Base-by-base conservation (phyloP, 2,329 filamentous ascomycete genomes). In the Delphinella strobiligena region DNA sequence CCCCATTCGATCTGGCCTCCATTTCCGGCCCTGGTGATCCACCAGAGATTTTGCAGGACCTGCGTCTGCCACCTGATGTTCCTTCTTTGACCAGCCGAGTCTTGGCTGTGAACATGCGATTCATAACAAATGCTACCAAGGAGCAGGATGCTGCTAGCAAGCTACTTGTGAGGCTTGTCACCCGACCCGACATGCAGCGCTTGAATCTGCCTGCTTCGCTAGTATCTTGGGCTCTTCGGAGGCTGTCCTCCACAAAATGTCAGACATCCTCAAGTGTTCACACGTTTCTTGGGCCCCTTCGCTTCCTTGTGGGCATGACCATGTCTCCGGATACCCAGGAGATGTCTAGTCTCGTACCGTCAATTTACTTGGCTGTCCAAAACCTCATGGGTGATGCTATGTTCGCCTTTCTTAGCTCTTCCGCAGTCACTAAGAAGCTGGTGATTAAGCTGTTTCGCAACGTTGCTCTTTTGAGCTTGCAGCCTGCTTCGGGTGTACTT, bases 71-170 rank as follows among this genome's bases (percentile, higher is more conserved):
- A 0, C 49, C 56, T 1, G 62, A 74, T 22, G 62, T 86, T 1
- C 86, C 89, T 0, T 73, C 73, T 2, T 73, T 95, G 41, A 74
- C 84, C 0, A 63, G 74, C 4, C 73, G 85, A 11, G 67, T 91
- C 8, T 64, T 94, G 4, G 74, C 76, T 0, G 59, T 93, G 18
- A 83, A 79, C 5, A 64, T 86, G 39, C 70, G 73, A 41, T 84
- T 86, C 53, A 71, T 96, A 12, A 66, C 74, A 4, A 76, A 74
- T 1, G 72, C 89, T 0, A 86, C 88, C 0, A 95, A 93, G 51
- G 89, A 95, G 55, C 76, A 84, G 42, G 85, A 91, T 59, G 86
- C 87, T 8, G 88, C 91, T n/a, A 86, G 81, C 43, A 70, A 75
- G 2, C 68, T 96, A 17, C 68, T 98, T 5, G 83, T 93, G 14